A percentile compares a stretch with the other conserved stretches of the same genome.
These are phyloP conservation scores for Kalmusia sp. DNA, from an alignment of 2,329 filamentous ascomycete species.

Conservation along the genomic window DNA sequence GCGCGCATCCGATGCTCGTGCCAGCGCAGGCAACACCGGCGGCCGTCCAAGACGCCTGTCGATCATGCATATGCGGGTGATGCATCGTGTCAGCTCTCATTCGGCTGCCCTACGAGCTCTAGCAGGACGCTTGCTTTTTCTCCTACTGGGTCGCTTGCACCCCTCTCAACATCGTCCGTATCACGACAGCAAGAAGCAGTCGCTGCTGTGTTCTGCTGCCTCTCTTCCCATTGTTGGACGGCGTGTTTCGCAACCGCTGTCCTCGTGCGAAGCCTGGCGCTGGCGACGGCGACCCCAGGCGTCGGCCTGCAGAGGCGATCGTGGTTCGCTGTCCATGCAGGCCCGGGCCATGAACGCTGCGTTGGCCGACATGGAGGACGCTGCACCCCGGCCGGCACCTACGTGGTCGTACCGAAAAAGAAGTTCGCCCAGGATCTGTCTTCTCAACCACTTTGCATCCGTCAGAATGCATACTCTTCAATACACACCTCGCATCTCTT, in stretches of 20 bases:
- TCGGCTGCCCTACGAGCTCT: conserved; percentile 34
- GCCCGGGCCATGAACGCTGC: conserved; percentile 25
- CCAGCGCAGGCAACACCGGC: conserved; percentile 11
- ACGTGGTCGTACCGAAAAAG: conserved; percentile 17
- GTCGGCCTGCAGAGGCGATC: conserved; percentile 20
- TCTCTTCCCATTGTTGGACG: neutral
- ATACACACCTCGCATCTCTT: neutral
- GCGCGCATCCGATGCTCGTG: neutral
- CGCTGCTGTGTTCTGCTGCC: neutral
- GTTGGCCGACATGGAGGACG: conserved; percentile 20
- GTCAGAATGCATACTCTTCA: conserved; percentile 29
- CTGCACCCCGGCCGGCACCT: conserved; percentile 14
- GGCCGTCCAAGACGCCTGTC: conserved; percentile 2
- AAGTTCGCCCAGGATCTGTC: neutral
- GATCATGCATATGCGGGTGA: conserved; percentile 23
- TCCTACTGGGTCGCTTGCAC: conserved; percentile 30
- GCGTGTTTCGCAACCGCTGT: neutral
- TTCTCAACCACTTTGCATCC: conserved; percentile 13
- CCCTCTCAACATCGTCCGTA: neutral
- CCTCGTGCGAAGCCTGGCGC: neutral
- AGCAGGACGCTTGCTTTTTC: conserved; percentile 25
- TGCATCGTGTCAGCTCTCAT: conserved; percentile 26
- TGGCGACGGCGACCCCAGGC: neutral
- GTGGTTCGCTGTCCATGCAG: conserved; percentile 31
- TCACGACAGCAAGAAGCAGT: conserved; percentile 3